Evolutionary conservation across 306 rosid species (phyloP), one percentile per base, ranked within the genome.

Genomic region (Dalbergia cochinchinensis): DNA sequence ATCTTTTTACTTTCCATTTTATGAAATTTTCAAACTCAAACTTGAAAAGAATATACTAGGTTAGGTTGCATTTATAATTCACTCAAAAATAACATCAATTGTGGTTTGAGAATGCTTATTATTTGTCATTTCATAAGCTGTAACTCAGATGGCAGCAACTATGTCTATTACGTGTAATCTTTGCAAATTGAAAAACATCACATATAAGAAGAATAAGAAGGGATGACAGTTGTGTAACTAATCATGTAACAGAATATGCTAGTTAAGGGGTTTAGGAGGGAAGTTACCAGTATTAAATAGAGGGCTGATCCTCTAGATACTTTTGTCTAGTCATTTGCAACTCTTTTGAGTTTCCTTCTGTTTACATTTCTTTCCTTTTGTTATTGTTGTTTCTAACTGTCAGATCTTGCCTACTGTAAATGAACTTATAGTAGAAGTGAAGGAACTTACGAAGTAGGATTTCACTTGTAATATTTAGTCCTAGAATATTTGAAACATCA

Each of bases 121-220:
- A 26, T 26, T 26, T 1, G 3, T 26, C 31, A 26, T 26, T 26
- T 26, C 31, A 26, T 26, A 26, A 26, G 31, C 31, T 26, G 31
- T 26, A 26, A 26, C 3, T 26, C 31, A 37, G 35, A 74, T 19
- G 58, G 50, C 68, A 41, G 67, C 71, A 26, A 19, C 8, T 15
- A 11, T 79, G 35, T 37, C 35, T 74, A 67, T 26, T 72, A 4
- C 37, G 18, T 76, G 72, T 48, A 22, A 41, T 62, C 62, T 76
- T 64, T 76, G 41, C 66, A 41, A 61, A 76, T 26, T 50, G 63
- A 37, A 68, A 74, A 37, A 41, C 61, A 60, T 74, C 31, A 19
- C 15, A 75, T 33, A 62, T 75, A 59, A 45, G 22, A 26, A 67
- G 47, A 22, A 22, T 7, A 33, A 41, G 61, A 44, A 42, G 58